Conservation (phyloP, 73 alveolate genomes). For the Paramecium biaurelia region DNA sequence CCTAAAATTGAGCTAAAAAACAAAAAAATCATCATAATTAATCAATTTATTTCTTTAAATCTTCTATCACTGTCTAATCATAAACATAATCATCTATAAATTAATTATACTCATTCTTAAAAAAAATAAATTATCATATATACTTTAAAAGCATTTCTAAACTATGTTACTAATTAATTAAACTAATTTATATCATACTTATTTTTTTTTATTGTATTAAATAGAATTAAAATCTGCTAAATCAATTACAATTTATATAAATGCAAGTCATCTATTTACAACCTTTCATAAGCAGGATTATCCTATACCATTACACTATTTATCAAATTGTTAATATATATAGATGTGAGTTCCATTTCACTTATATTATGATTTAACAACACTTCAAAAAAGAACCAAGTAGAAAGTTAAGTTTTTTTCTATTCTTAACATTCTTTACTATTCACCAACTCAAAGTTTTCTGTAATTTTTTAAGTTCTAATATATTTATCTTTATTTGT, state of each 20-base stretch:
- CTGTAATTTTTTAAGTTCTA: not conserved
- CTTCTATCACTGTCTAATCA: not conserved
- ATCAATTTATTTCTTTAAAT: not conserved
- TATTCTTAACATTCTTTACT: not conserved
- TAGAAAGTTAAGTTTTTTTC: not conserved
- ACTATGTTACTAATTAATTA: not conserved
- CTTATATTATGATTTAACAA: not conserved
- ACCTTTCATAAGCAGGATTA: not conserved
- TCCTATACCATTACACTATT: not conserved
- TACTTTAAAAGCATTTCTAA: not conserved
- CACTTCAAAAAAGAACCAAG: not conserved
- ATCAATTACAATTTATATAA: not conserved
- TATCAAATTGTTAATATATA: not conserved
- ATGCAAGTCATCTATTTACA: not conserved
- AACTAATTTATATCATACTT: not conserved
- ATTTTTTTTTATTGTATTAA: not conserved
- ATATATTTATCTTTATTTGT: not conserved
- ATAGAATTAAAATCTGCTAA: not conserved
- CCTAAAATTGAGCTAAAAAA: not conserved
- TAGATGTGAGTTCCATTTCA: not conserved
- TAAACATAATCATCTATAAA: not conserved
- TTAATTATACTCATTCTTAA: not conserved
- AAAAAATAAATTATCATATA: not conserved
- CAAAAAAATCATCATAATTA: not conserved
- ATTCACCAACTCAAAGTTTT: not conserved